Evolutionary conservation across 1,284 basidiomycete species (phyloP).

Genomic region (Ceratobasidium sp.): DNA sequence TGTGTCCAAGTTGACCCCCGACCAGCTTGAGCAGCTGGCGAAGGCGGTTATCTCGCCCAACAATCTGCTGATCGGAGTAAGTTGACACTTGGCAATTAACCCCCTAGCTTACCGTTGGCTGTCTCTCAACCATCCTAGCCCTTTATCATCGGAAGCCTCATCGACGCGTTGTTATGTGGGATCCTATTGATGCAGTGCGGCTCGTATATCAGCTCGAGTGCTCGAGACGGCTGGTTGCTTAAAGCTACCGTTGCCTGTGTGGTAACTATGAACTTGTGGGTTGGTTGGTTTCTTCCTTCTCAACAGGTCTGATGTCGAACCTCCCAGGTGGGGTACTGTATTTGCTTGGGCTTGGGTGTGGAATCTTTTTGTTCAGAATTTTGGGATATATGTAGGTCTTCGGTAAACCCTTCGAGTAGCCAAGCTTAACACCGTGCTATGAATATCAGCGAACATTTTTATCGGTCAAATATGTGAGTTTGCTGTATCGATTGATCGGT

Average conservation of each 20-base stretch:
- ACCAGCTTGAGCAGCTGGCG: not conserved
- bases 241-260: too few species aligned
- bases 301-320: not conserved
- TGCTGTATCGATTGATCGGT: not conserved
- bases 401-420: too few species aligned
- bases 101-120: too few species aligned
- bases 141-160: not conserved
- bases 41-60: not conserved
- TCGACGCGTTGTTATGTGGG: slow-evolving; percentile 8
- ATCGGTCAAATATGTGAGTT: slow-evolving; percentile 18
- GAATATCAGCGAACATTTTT: not conserved
- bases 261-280: slow-evolving; percentile 9
- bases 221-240: too few species aligned
- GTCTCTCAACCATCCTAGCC: not conserved
- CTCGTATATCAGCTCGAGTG: too few species aligned
- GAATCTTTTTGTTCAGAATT: slow-evolving; percentile 16
- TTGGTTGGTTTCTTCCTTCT: not conserved
- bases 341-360: slow-evolving; percentile 25
- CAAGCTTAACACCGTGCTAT: too few species aligned
- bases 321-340: slow-evolving; percentile 4
- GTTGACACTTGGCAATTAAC: not conserved
- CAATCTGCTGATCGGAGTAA: not conserved
- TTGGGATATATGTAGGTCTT: slow-evolving; percentile 27
- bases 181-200: slow-evolving; percentile 16
- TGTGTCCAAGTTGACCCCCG: not conserved